These are phyloP conservation scores for Nitzschia inconspicua DNA, from an alignment of 108 stramenopile species.

Conservation along the genomic window DNA sequence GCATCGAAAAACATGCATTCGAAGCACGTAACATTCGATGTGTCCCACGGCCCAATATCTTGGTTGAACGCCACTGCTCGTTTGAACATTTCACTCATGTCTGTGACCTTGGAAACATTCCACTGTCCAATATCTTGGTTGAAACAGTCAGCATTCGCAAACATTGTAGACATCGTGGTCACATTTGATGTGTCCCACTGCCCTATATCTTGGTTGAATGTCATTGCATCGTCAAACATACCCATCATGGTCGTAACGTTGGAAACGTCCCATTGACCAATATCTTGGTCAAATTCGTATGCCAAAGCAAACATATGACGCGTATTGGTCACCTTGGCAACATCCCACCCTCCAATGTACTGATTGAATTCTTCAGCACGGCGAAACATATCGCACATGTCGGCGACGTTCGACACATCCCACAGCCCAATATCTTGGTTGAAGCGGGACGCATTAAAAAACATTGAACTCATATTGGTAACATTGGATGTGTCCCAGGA, in stretches of 20 bases:
- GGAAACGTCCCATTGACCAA: conserved; percentile 17
- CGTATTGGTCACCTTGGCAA: conserved; percentile 1
- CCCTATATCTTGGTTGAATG: conserved; percentile 24
- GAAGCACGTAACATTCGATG: conserved; percentile 8
- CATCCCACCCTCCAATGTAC: too few species aligned
- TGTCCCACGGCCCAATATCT: conserved; percentile 15
- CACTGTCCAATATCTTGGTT: conserved; percentile 34
- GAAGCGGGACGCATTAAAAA: background rate
- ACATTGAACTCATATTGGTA: conserved; percentile 10
- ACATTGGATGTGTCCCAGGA: too few species aligned
- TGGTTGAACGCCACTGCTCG: conserved; percentile 19
- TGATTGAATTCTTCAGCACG: conserved; percentile 28
- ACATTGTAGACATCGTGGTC: conserved; percentile 11
- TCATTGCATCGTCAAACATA: conserved; percentile 15
- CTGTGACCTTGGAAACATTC: conserved; percentile 17
- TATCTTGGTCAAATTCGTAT: conserved; percentile 10
- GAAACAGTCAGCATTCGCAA: conserved; percentile 5
- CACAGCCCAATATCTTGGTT: too few species aligned
- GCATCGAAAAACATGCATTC: conserved; percentile 33
- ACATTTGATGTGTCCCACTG: conserved; percentile 33
- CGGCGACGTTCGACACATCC: conserved; percentile 13
- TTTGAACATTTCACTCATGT: conserved; percentile 18
- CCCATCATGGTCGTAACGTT: conserved; percentile 12
- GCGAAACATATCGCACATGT: conserved; percentile 13
- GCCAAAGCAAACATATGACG: conserved; percentile 11